These are phyloP conservation scores for Trichoderma sp. DNA, from an alignment of 2,329 filamentous ascomycete species.

Conservation along the genomic window DNA sequence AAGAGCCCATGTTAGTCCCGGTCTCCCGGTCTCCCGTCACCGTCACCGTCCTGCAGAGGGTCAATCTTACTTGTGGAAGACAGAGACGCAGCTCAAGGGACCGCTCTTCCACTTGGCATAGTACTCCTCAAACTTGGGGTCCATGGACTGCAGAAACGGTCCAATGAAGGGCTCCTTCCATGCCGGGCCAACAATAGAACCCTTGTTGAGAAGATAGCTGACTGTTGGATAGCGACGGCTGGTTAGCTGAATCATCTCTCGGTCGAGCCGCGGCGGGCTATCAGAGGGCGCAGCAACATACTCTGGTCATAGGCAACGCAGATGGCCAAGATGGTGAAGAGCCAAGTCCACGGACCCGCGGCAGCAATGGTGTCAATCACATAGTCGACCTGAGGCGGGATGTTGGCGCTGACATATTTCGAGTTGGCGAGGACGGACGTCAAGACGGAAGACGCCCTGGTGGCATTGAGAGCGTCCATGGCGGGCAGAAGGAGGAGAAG, in stretches of 20 bases:
- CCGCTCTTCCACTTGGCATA: slow-evolving; percentile 89
- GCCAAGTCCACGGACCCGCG: slow-evolving; percentile 58
- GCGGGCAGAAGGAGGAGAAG: slow-evolving; percentile 15
- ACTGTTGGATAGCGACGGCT: slow-evolving; percentile 44
- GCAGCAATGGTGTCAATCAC: slow-evolving; percentile 55
- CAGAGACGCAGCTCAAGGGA: slow-evolving; percentile 90
- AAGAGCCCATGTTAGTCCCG: background rate
- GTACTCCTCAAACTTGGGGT: slow-evolving; percentile 90
- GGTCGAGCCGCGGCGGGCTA: background rate
- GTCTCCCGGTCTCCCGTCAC: background rate
- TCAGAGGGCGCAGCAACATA: slow-evolving; percentile 43
- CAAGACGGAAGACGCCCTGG: slow-evolving; percentile 64
- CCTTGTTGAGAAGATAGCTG: slow-evolving; percentile 71
- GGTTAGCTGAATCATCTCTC: background rate
- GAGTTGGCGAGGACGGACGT: slow-evolving; percentile 65
- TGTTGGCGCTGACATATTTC: slow-evolving; percentile 45
- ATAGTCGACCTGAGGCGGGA: slow-evolving; percentile 56
- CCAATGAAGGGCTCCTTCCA: slow-evolving; percentile 86
- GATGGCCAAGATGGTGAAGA: slow-evolving; percentile 66
- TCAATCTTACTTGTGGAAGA: slow-evolving; percentile 87
- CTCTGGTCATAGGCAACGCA: slow-evolving; percentile 86
- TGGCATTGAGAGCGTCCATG: slow-evolving; percentile 51
- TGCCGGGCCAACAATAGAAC: slow-evolving; percentile 68
- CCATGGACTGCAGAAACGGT: slow-evolving; percentile 88
- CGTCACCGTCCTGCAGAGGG: background rate